phyloP scores from a whole-genome alignment of 2,329 filamentous ascomycete genomes.

The Exophiala mesophila region DNA sequence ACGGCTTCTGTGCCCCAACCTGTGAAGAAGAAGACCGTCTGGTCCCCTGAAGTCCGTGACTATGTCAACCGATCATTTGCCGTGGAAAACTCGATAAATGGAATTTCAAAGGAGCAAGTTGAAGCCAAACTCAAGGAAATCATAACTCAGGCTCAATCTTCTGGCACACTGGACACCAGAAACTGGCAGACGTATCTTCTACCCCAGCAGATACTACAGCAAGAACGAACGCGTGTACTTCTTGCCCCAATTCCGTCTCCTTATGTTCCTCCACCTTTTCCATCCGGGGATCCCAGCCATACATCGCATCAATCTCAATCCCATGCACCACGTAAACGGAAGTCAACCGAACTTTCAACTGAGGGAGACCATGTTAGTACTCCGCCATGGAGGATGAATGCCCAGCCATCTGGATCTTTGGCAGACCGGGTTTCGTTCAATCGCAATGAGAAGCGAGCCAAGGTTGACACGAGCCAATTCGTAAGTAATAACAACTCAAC shows the following conservation, averaged over 20 bases:
- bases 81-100: constrained; percentile 60
- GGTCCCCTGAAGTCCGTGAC: constrained; percentile 73
- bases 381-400: constrained; percentile 73
- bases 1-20: constrained; percentile 35
- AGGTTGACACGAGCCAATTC: constrained; percentile 47
- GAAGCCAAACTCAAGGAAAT: constrained; percentile 78
- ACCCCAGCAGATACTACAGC: constrained; percentile 75
- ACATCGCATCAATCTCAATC: constrained; percentile 26
- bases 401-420: constrained; percentile 48
- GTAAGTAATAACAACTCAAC: constrained; percentile 86
- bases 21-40: constrained; percentile 62
- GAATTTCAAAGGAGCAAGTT: constrained; percentile 65
- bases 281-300: constrained; percentile 11
- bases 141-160: constrained; percentile 76
- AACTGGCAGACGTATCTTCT: constrained; percentile 81
- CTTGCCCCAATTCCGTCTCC: constrained; percentile 23
- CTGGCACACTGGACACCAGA: constrained; percentile 63
- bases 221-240: constrained; percentile 52
- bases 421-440: constrained; percentile 70
- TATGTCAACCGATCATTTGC: constrained; percentile 91
- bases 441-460: constrained; percentile 46
- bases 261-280: constrained; percentile 21
- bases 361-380: constrained; percentile 47
- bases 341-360: constrained; percentile 63
- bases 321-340: constrained; percentile 65